Conservation (phyloP, 169 alveolate species). For the Plasmodium blacklocki region DNA sequence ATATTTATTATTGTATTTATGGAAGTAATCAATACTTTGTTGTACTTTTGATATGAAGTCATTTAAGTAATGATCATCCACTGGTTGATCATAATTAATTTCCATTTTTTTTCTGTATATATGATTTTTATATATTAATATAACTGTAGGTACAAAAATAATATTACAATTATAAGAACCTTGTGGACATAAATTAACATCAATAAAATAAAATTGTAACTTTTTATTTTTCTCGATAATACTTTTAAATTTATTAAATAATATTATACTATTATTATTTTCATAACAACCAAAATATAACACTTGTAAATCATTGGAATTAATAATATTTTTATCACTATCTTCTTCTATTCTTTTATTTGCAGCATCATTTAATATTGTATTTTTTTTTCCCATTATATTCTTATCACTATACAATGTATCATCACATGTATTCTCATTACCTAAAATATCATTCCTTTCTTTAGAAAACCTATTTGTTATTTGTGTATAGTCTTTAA, state of each 20-base stretch:
- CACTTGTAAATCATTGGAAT: conserved; percentile 55
- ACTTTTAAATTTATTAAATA: conserved; percentile 66
- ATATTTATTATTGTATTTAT: conserved; percentile 54
- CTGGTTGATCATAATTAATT: conserved; percentile 58
- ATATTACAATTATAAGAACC: conserved; percentile 58
- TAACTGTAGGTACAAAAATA: conserved; percentile 56
- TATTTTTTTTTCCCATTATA: conserved; percentile 14
- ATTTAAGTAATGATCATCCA: conserved; percentile 45
- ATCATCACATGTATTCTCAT: neutral
- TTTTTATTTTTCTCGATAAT: conserved; percentile 67
- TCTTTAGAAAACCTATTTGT: neutral
- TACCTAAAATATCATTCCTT: neutral
- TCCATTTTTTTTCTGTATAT: conserved; percentile 61
- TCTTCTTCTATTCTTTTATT: conserved; percentile 9
- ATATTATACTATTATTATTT: conserved; percentile 47
- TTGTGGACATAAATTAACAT: conserved; percentile 66
- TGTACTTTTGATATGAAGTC: conserved; percentile 47
- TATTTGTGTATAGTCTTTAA: conserved; percentile 52
- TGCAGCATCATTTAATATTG: conserved; percentile 9
- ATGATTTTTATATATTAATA: conserved; percentile 68
- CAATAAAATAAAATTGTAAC: conserved; percentile 64
- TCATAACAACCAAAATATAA: conserved; percentile 72
- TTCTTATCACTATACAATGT: conserved; percentile 4
- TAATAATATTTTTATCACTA: conserved; percentile 46
- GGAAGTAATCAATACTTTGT: conserved; percentile 46